Base-by-base conservation (phyloP, 169 alveolate genomes). In the Eimeria sp. region DNA sequence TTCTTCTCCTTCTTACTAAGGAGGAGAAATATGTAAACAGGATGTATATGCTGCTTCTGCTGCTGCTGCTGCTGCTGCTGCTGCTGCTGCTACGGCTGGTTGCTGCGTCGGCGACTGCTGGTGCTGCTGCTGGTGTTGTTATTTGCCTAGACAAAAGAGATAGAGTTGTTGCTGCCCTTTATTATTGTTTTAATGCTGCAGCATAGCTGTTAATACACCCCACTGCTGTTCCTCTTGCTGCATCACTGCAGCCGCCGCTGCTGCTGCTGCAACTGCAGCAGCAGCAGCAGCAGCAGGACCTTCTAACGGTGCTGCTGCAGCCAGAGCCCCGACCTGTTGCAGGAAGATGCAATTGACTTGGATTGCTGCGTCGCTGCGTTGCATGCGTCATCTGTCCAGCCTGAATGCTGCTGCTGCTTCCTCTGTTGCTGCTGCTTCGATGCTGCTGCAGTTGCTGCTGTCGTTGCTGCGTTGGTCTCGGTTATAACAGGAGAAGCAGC, bases 11-110 rank as follows among this genome's bases (percentile, higher is more conserved):
- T 27, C n/a, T 40, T 27, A 10, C 1, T 70, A 40, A 45, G 20
- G 70, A 61, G 20, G 80, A 27, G 80, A 47, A 47, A 47, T 70
- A 47, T 27, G 43, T 70, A 25, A 70, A 40, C 43, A 27, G 80
- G 7, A 70, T 51, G 3, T 10, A 27, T 22, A 30, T 70, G 80
- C 80, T 47, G 13, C 20, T 45, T 30, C 49, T 40, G 47, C 43
- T 27, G 80, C 80, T 70, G 80, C 80, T 70, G 80, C 47, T 70
- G 80, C 47, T 70, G 80, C 80, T 11, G 80, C 80, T 70, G 80
- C 80, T 16, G 80, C 80, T n/a, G 70, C 80, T n/a, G 80, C 80
- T n/a, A 51, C 76, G 16, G 76, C 76, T 67, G 76, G 40, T 70
- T 54, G 61, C 61, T 11, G 61, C 61, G 2, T 1, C 61, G 16